These are phyloP conservation scores for Chytriomyces hyalinus DNA, from an alignment of 192 early-diverging fungal species.

Conservation along the genomic window DNA sequence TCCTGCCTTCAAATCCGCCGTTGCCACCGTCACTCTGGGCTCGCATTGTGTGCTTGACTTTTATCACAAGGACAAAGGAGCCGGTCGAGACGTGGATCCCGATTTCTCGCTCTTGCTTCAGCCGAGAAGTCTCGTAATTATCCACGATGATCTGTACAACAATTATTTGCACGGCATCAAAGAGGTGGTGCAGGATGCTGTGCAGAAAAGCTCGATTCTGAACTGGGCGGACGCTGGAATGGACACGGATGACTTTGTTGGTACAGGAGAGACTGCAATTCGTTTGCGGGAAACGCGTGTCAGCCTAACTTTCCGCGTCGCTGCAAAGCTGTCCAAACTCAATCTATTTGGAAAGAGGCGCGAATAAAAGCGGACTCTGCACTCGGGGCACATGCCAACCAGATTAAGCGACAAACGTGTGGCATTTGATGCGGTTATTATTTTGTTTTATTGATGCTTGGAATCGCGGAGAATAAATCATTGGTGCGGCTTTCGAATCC, in stretches of 20 bases:
- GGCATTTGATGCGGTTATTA: no score
- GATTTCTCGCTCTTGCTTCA: constrained; percentile 36
- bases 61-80: constrained; percentile 6
- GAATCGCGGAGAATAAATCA: no score
- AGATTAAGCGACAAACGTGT: no score
- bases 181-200: constrained; percentile 31
- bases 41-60: constrained; percentile 38
- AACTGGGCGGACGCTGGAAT: constrained; percentile 27
- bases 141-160: constrained; percentile 44
- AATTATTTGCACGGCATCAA: constrained; percentile 45
- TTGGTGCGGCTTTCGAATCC: no score
- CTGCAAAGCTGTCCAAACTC: constrained; percentile 35
- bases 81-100: constrained; percentile 1
- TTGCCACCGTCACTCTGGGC: constrained; percentile 51
- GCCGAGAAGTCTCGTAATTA: constrained; percentile 44
- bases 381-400: no score
- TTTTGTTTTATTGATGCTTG: no score
- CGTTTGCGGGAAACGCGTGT: constrained; percentile 31
- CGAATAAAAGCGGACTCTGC: not conserved
- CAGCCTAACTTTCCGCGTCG: constrained; percentile 46
- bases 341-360: constrained; percentile 28
- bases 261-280: not conserved
- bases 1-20: constrained; percentile 44
- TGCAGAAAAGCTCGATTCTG: constrained; percentile 3
- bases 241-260: not conserved